Percentiles rank a stretch among this genome's conserved stretches.
Evolutionary conservation across 768 basidiomycete species (phyloP).

Genomic region (Leccinellum luteum): DNA sequence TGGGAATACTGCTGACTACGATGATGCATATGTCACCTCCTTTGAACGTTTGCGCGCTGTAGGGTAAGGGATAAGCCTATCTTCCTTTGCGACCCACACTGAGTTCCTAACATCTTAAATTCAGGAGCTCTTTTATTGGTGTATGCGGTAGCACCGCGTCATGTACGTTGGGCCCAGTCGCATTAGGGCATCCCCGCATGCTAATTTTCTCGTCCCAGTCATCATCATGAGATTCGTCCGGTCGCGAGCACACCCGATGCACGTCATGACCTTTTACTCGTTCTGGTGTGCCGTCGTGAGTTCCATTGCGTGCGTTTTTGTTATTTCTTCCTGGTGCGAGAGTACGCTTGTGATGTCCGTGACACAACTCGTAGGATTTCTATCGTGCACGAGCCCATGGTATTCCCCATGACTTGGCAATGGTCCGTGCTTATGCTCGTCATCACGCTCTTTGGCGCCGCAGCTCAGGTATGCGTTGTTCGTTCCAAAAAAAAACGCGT

Average conservation of each 20-base stretch:
- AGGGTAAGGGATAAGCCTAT: conserved; percentile 34
- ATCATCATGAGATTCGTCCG: conserved; percentile 66
- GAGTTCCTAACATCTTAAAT: neutral
- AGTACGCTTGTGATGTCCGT: neutral
- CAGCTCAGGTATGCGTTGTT: conserved; percentile 14
- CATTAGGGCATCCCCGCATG: neutral
- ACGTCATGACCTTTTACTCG: conserved; percentile 68
- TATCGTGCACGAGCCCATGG: neutral
- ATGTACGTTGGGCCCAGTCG: conserved; percentile 45
- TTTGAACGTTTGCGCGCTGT: conserved; percentile 56
- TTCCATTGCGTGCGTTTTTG: conserved; percentile 7
- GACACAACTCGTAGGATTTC: conserved; percentile 13
- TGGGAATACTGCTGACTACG: conserved; percentile 31
- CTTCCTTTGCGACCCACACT: neutral
- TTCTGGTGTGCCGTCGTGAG: conserved; percentile 43
- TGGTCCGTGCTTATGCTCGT: conserved; percentile 12
- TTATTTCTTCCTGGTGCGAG: neutral
- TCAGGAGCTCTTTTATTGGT: conserved; percentile 58
- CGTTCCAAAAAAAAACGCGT: neutral
- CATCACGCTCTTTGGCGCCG: conserved; percentile 12
- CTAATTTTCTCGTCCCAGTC: conserved; percentile 17
- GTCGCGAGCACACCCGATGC: conserved; percentile 70
- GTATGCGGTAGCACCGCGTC: conserved; percentile 66
- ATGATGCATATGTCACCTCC: conserved; percentile 10
- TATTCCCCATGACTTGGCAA: conserved; percentile 19